phyloP scores from a whole-genome alignment of 2,329 filamentous ascomycete species.

The Beauveria varroae region DNA sequence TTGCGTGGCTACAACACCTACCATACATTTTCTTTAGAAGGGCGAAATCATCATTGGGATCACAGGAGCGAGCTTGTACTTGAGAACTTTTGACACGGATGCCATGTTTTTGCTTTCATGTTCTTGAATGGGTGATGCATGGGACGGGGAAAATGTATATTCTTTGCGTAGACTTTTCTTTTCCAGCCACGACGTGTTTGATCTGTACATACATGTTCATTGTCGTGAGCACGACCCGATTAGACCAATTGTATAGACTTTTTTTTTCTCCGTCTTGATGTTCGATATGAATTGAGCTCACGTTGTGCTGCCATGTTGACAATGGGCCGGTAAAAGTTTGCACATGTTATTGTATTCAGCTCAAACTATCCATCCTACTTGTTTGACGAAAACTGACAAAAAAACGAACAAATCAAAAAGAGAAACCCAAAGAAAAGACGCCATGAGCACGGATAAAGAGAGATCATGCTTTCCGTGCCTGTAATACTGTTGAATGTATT shows the following conservation, averaged over 20 bases:
- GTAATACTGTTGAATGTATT: not conserved
- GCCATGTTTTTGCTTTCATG: not conserved
- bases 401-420: not conserved
- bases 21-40: not conserved
- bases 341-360: no score
- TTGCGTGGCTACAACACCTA: not conserved
- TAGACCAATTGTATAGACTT: not conserved
- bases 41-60: slow-evolving; percentile 1
- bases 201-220: not conserved
- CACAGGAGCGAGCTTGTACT: not conserved
- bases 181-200: not conserved
- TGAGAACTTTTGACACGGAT: not conserved
- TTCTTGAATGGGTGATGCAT: not conserved
- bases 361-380: no score
- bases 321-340: no score
- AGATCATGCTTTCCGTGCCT: not conserved
- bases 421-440: not conserved
- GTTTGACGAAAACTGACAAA: no score
- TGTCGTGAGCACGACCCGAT: not conserved
- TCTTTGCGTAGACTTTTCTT: not conserved
- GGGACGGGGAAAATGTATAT: not conserved
- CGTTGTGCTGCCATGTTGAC: no score
- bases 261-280: not conserved
- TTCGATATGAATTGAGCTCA: not conserved
- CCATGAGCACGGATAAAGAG: not conserved